A percentile compares a stretch with the other conserved stretches of the same genome.
Evolutionary conservation across 768 basidiomycete genomes (phyloP).

Genomic region (Gymnopilus dilepis): DNA sequence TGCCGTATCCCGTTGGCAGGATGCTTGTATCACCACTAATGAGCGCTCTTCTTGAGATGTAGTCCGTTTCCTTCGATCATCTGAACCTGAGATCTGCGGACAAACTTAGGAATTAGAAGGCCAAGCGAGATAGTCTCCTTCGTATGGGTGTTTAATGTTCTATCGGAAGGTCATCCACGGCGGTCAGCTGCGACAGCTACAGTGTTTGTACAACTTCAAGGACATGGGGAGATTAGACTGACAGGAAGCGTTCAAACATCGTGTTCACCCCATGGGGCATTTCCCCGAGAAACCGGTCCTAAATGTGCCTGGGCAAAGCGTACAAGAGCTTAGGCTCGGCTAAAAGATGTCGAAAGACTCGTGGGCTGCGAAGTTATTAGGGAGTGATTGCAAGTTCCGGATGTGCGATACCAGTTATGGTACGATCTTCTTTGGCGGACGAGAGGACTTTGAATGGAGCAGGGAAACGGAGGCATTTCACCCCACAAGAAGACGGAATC

Average conservation of each 20-base stretch:
- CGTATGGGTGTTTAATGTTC: background rate
- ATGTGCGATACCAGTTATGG: slow-evolving; percentile 1
- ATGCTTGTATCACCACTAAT: slow-evolving; percentile 6
- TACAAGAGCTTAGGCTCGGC: slow-evolving; percentile 6
- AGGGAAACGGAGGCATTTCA: background rate
- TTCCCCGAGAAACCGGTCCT: slow-evolving; percentile 10
- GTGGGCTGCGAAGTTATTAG: background rate
- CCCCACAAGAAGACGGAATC: background rate
- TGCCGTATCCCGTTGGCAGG: slow-evolving; percentile 14
- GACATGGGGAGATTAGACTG: slow-evolving; percentile 8
- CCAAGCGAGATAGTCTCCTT: slow-evolving; percentile 2
- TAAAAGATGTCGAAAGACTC: slow-evolving; percentile 9
- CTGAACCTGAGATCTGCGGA: slow-evolving; percentile 7
- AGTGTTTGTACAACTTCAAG: too few species aligned
- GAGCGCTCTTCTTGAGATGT: slow-evolving; percentile 6
- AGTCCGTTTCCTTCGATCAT: slow-evolving; percentile 1
- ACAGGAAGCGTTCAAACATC: slow-evolving; percentile 7
- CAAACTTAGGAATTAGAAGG: background rate
- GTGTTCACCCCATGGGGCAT: slow-evolving; percentile 19
- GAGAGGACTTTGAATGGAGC: background rate
- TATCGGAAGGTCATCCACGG: background rate
- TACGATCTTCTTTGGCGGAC: background rate
- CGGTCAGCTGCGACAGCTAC: slow-evolving; percentile 13
- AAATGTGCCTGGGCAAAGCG: slow-evolving; percentile 17
- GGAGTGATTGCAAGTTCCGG: slow-evolving; percentile 13